These are phyloP conservation scores for Fraxinus platypoda DNA, from an alignment of 305 asterid species.

Conservation along the genomic window DNA sequence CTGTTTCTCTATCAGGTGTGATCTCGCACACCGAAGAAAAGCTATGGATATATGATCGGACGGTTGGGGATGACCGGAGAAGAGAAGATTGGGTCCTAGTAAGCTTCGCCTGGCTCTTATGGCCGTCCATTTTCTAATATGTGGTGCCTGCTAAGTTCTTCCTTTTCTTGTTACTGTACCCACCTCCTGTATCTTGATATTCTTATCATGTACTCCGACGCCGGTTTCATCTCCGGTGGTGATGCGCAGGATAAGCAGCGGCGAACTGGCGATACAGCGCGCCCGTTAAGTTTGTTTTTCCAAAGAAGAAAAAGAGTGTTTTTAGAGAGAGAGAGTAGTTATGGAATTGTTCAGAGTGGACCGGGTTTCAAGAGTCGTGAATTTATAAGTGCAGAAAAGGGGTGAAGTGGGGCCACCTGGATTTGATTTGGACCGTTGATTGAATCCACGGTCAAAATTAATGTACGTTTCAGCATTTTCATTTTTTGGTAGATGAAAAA, in stretches of 20 bases:
- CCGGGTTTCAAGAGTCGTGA: constrained; percentile 39
- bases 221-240: constrained; percentile 62
- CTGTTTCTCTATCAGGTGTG: constrained; percentile 22
- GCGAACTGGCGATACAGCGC: constrained; percentile 13
- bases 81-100: constrained; percentile 52
- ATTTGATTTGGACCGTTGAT: constrained; percentile 39
- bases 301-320: neutral
- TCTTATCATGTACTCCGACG: constrained; percentile 46
- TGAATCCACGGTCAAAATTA: constrained; percentile 13
- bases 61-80: constrained; percentile 52
- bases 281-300: constrained; percentile 19
- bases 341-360: constrained; percentile 37
- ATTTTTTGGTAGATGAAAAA: constrained; percentile 15
- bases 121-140: constrained; percentile 58
- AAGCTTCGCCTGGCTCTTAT: constrained; percentile 58
- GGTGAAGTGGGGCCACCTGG: constrained; percentile 35
- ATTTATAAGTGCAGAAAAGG: constrained; percentile 34
- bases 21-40: constrained; percentile 36
- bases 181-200: constrained; percentile 53
- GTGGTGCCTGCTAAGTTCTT: constrained; percentile 14
- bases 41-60: constrained; percentile 47
- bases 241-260: constrained; percentile 29
- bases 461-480: constrained; percentile 20
- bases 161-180: constrained; percentile 25
- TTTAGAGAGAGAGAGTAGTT: constrained; percentile 31